Evolutionary conservation across 352 stramenopile genomes (phyloP), one percentile per base, ranked within the genome.

Genomic region (Phytopythium ostracodes): DNA sequence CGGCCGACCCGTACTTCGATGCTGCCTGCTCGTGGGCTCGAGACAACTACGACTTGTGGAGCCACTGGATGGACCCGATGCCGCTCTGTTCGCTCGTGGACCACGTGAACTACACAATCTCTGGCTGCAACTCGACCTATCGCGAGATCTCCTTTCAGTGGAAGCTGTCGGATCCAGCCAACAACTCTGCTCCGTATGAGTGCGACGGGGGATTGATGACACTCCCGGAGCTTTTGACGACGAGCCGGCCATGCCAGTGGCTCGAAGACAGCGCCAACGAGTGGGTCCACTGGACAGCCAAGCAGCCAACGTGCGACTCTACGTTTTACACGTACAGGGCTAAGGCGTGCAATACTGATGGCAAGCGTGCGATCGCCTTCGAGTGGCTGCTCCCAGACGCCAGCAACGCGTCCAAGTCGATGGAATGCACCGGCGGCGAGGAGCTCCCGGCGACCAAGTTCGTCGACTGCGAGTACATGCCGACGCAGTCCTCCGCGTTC

Each of bases 1-100:
- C 22, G n/a, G 54, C 75, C 2, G 70, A 77, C 33, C 70, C 70
- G 0, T 38, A 49, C 17, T 81, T 81, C 35, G 33, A 44, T 0
- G 55, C 71, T 0, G 62, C 73, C 12, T 81, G 73, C 49, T 65
- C 46, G 8, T 82, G 74, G 71, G 46, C 71, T 15, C n/a, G 53
- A 33, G 47, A 57, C 14, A 73, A 72, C 60, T 76, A 67, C 27
- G 29, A 59, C 8, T 46, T 25, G 22, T 75, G 68, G 68, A 52
- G 36, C 31, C 36, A 22, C 6, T 60, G 55, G 55, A 51, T 60
- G 55, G 36, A 60, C 35, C 36, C 36, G 25, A n/a, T 60, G 36
- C 55, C 55, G 4, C 25, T 52, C 12, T 60, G 55, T 36, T 69
- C 59, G 14, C 18, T 72, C 1, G 40, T 52, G 2, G 42, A 46